These are phyloP conservation scores for Penicillium sp. DNA, from an alignment of 2,329 filamentous ascomycete species.

Conservation along the genomic window DNA sequence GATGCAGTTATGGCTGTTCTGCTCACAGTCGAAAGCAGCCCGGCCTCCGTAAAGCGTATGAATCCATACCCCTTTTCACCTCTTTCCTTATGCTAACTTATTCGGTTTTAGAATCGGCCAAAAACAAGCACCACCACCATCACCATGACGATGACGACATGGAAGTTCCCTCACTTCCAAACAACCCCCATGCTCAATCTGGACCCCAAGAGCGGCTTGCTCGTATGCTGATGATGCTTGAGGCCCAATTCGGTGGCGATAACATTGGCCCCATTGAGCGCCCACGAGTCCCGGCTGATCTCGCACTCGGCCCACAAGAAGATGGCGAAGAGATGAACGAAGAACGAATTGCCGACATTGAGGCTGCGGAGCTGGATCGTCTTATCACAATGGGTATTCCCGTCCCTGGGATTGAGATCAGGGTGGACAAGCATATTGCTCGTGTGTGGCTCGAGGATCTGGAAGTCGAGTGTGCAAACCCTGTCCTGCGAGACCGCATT, in stretches of 20 bases:
- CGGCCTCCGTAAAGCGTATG: conserved; percentile 87
- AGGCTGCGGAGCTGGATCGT: conserved; percentile 68
- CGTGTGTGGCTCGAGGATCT: conserved; percentile 89
- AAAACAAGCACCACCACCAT: conserved; percentile 55
- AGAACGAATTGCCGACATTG: conserved; percentile 53
- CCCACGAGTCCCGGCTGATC: conserved; percentile 49
- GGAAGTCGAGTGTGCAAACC: conserved; percentile 81
- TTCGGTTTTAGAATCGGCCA: conserved; percentile 53
- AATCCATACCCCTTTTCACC: background rate
- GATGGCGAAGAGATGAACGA: conserved; percentile 40
- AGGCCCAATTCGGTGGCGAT: conserved; percentile 91
- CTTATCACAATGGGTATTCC: conserved; percentile 83
- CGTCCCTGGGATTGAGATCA: conserved; percentile 82
- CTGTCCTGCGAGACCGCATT: conserved; percentile 77
- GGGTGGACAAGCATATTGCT: conserved; percentile 81
- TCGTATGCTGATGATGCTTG: conserved; percentile 90
- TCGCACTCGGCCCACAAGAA: conserved; percentile 17
- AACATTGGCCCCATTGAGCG: conserved; percentile 68
- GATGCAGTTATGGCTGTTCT: conserved; percentile 93
- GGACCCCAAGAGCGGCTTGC: conserved; percentile 73
- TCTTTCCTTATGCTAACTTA: conserved; percentile 16
- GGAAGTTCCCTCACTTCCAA: conserved; percentile 44
- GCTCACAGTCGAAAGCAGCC: conserved; percentile 87
- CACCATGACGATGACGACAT: conserved; percentile 44
- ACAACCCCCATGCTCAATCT: conserved; percentile 71